These are phyloP conservation scores for Notholithocarpus densiflorus DNA, from an alignment of 306 rosid genomes.

Conservation along the genomic window DNA sequence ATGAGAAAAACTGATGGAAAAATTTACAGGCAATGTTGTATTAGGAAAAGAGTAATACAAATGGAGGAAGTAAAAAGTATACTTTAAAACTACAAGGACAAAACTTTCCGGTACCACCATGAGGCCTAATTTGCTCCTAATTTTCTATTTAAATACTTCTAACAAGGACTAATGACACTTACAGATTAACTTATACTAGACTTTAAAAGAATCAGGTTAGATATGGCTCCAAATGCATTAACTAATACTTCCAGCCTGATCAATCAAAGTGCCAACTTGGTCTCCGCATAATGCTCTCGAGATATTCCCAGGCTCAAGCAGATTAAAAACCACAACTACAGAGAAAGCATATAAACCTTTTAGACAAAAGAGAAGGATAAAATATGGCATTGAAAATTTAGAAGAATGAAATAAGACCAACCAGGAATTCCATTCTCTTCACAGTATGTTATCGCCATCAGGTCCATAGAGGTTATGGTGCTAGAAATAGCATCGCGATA, in stretches of 20 bases:
- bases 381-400: neutral
- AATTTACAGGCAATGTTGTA: neutral
- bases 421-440: conserved; percentile 67
- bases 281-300: conserved; percentile 69
- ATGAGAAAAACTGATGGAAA: neutral
- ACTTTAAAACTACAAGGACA: neutral
- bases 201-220: neutral
- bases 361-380: neutral
- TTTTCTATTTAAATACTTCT: too few species aligned
- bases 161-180: neutral
- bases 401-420: conserved; percentile 29
- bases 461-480: conserved; percentile 47
- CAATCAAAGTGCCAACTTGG: conserved; percentile 61
- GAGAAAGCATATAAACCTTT: conserved; percentile 12
- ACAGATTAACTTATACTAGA: neutral
- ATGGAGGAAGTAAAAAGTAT: neutral
- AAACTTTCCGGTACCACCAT: too few species aligned
- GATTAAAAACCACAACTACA: conserved; percentile 58
- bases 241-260: conserved; percentile 49
- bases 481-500: conserved; percentile 51
- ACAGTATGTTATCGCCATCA: conserved; percentile 50
- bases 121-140: too few species aligned
- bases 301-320: conserved; percentile 64
- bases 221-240: neutral
- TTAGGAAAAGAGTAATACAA: neutral